phyloP scores from a whole-genome alignment of 2,329 filamentous ascomycete species.

The Clarireedia paspali region DNA sequence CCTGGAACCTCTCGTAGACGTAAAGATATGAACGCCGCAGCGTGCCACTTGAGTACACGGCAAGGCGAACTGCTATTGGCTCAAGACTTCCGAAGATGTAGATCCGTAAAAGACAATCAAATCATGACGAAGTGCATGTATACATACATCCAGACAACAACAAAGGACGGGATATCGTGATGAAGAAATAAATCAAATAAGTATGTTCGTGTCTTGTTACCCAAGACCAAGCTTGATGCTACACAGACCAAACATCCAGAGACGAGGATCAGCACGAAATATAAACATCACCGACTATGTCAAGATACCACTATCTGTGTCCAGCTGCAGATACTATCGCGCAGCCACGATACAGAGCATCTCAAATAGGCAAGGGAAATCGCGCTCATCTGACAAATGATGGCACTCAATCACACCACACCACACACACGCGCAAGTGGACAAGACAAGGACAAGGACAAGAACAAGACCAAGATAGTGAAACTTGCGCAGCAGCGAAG shows the following conservation, averaged over 20 bases:
- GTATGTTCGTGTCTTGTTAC: not conserved
- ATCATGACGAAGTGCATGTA: no score
- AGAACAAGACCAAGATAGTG: not conserved
- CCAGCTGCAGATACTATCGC: no score
- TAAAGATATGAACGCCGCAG: no score
- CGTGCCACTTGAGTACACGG: no score
- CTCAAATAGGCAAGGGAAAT: constrained; percentile 8
- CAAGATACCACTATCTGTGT: not conserved
- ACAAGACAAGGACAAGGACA: not conserved
- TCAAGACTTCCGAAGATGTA: no score
- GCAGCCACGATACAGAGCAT: not conserved
- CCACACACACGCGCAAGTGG: not conserved
- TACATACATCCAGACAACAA: not conserved
- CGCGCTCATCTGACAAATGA: not conserved
- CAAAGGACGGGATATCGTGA: not conserved
- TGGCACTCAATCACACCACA: not conserved
- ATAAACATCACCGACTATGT: not conserved
- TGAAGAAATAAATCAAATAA: not conserved
- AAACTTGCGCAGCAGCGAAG: not conserved
- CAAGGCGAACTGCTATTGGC: no score
- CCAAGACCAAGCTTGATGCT: not conserved
- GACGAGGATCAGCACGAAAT: not conserved
- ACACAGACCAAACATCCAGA: not conserved
- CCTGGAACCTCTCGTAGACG: no score
- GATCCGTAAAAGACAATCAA: no score